Evolutionary conservation across 1,139 yeast genomes (phyloP), one percentile per base, ranked within the genome.

Genomic region (Lodderomyces elongisporus): DNA sequence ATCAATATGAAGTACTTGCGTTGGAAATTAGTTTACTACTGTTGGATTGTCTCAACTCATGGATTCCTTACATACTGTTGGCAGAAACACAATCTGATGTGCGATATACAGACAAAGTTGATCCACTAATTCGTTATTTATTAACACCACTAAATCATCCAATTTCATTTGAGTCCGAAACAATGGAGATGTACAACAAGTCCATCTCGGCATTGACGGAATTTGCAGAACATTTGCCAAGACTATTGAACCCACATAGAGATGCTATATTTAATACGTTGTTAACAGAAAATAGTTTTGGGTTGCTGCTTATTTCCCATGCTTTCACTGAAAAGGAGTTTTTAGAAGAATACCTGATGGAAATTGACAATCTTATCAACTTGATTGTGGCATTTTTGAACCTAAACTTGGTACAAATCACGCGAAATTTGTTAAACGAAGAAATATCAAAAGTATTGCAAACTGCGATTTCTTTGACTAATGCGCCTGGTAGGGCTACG

Each of bases 401-500:
- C 38, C 54, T 65, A 25, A 77, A 77, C 42, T 60, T 75, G n/a
- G 42, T 77, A 4, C 60, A 60, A 35, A 53, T 81, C 9, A 63
- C 79, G 12, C 58, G 70, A 31, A 62, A 66, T 31, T 49, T 82
- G 9, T 52, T 65, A 7, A 59, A 69, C 14, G 62, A 62, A 5
- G 48, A 50, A 4, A 59, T 60, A 24, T 62, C 60, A 25, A 54
- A 58, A 14, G 66, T 74, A 27, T 52, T 81, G 12, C 62, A 68
- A 10, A 61, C 74, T n/a, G 54, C 85, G 9, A 43, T 82, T 17
- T 65, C 64, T 26, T 55, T 88, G 32, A 76, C 94, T 0, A 67
- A 70, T 34, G 69, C 73, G 32, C 79, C 81, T 1, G 79, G 82
- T 1, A 47, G 58, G 4, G 84, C 95, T 0, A 66, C 81, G 1